These are phyloP conservation scores for Esteya vermicola DNA, from an alignment of 2,329 filamentous ascomycete species.

Conservation along the genomic window DNA sequence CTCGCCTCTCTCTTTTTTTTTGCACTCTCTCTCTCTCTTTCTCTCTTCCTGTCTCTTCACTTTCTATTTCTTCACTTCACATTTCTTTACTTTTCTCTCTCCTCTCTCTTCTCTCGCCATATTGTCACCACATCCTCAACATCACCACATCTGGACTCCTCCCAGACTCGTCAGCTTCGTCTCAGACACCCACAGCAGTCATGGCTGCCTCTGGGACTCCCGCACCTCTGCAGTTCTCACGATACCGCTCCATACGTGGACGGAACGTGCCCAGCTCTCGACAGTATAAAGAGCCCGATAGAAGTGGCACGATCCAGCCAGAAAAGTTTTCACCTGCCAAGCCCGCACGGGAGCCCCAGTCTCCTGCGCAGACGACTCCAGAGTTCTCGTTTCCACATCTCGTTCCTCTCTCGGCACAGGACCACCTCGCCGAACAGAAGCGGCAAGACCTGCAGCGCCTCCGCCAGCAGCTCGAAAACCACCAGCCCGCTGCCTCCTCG, in stretches of 20 bases:
- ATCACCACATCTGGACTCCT: no score
- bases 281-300: slow-evolving; percentile 7
- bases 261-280: slow-evolving; percentile 16
- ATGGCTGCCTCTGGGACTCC: no score
- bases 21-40: background rate
- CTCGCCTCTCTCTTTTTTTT: no score
- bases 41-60: background rate
- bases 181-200: no score
- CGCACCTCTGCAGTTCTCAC: slow-evolving; percentile 15
- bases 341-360: no score
- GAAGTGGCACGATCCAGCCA: background rate
- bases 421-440: slow-evolving; percentile 34
- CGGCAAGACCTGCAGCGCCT: slow-evolving; percentile 31
- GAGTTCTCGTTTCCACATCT: no score
- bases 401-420: no score
- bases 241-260: slow-evolving; percentile 20
- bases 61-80: background rate
- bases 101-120: background rate
- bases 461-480: slow-evolving; percentile 25
- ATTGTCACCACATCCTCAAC: background rate
- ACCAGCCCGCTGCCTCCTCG: slow-evolving; percentile 13
- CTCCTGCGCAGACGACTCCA: no score
- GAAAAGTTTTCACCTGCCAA: background rate
- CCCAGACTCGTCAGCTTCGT: no score
- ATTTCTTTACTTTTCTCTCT: background rate